These are phyloP conservation scores for Barnettozyma hawaiiensis DNA, from an alignment of 1,139 yeast genomes.

Conservation along the genomic window DNA sequence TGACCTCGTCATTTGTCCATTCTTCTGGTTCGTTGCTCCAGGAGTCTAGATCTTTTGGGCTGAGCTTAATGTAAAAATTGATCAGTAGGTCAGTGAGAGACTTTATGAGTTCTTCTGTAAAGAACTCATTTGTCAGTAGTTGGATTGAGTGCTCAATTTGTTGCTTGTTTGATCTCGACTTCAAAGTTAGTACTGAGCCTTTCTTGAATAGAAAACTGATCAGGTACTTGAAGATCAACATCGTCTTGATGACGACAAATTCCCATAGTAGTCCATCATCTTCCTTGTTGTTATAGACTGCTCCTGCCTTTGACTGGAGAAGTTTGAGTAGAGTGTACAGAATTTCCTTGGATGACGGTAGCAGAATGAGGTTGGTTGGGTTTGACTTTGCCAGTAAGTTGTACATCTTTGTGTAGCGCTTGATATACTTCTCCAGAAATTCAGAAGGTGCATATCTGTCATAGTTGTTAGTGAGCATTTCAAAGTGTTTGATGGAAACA, in stretches of 20 bases:
- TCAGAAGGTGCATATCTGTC: conserved; percentile 49
- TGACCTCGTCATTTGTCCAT: conserved; percentile 79
- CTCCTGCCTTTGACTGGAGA: conserved; percentile 56
- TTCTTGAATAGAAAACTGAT: conserved; percentile 57
- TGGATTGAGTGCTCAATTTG: conserved; percentile 57
- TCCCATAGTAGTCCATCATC: conserved; percentile 75
- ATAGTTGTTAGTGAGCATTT: conserved; percentile 48
- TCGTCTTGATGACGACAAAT: conserved; percentile 62
- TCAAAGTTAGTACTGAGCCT: conserved; percentile 59
- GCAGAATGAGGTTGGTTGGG: conserved; percentile 66
- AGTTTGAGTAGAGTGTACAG: conserved; percentile 52
- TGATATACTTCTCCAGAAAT: conserved; percentile 61
- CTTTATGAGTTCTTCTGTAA: conserved; percentile 50
- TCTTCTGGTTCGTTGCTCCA: conserved; percentile 91
- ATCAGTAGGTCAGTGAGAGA: conserved; percentile 63
- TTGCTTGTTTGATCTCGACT: conserved; percentile 51
- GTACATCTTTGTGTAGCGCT: conserved; percentile 72
- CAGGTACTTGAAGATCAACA: conserved; percentile 59
- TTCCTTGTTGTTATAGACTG: conserved; percentile 44
- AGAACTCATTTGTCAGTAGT: conserved; percentile 47
- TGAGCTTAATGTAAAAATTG: conserved; percentile 64
- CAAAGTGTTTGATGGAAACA: conserved; percentile 54
- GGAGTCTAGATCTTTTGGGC: conserved; percentile 68
- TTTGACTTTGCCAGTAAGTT: conserved; percentile 49
- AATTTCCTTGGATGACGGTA: conserved; percentile 60